A percentile compares a stretch with the other conserved stretches of the same genome.
Conservation (phyloP, 75 land plant species). For the Sequoia sempervirens region DNA sequence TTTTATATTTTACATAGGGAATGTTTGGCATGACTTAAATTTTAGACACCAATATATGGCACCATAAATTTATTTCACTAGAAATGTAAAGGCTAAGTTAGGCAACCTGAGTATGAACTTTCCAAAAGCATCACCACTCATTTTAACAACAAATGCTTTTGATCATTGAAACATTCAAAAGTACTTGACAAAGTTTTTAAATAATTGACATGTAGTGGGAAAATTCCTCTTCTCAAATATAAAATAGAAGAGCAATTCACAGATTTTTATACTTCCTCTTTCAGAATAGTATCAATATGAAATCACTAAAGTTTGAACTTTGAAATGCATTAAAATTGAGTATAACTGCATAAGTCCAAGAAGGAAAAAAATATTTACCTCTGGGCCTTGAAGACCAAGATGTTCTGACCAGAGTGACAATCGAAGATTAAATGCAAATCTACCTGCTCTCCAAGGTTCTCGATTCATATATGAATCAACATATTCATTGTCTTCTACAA, state of each 20-base stretch:
- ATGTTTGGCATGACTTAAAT: not conserved
- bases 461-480: slow-evolving; percentile 80
- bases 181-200: not conserved
- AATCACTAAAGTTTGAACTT: not conserved
- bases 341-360: not conserved
- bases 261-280: not conserved
- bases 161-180: no score
- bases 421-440: slow-evolving; percentile 75
- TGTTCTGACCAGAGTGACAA: slow-evolving; percentile 93
- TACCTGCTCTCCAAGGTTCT: slow-evolving; percentile 91
- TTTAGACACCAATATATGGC: not conserved
- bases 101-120: not conserved
- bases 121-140: not conserved
- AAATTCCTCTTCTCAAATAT: not conserved
- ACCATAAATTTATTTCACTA: not conserved
- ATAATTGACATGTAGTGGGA: not conserved
- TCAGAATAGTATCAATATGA: not conserved
- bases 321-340: not conserved
- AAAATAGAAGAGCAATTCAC: not conserved
- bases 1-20: not conserved
- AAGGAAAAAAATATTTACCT: slow-evolving; percentile 34
- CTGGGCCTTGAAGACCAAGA: slow-evolving; percentile 66
- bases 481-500: slow-evolving; percentile 84
- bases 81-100: not conserved
- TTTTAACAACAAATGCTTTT: not conserved